Conservation (phyloP, 768 basidiomycete species). For the Multifurca ochricompacta region DNA sequence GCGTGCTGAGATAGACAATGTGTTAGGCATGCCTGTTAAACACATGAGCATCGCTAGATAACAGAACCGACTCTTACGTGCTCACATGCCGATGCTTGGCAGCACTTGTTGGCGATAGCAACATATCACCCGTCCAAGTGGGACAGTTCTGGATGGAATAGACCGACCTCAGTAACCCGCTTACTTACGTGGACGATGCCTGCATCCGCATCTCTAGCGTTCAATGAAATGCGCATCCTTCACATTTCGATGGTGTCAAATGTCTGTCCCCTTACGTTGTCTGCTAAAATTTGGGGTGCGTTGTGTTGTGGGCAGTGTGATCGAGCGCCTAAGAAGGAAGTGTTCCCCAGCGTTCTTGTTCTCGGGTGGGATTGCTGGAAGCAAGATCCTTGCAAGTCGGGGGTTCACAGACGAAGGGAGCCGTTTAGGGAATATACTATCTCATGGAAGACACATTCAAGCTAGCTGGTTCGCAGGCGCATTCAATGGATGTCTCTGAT, state of each 20-base stretch:
- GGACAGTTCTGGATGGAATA: not conserved
- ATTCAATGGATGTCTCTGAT: not conserved
- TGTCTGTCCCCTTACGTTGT: not conserved
- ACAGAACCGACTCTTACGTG: not conserved
- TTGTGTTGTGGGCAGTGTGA: not conserved
- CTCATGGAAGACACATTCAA: not conserved
- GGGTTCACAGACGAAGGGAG: not conserved
- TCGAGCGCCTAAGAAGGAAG: slow-evolving; percentile 2
- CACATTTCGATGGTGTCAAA: not conserved
- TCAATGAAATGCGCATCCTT: not conserved
- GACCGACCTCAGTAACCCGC: not conserved
- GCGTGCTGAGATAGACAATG: not conserved
- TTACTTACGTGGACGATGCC: not conserved
- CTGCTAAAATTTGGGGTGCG: not conserved
- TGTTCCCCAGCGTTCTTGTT: not conserved
- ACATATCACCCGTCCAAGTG: not conserved
- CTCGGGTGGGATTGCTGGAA: not conserved
- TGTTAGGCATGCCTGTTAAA: not conserved
- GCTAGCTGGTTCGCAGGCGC: not conserved
- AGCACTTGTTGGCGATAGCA: not conserved
- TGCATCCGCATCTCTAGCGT: not conserved
- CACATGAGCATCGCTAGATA: not conserved
- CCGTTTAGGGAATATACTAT: not conserved
- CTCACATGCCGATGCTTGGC: too few relatives aligned
- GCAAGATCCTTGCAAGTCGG: not conserved